Evolutionary conservation across 495 filamentous ascomycete genomes (phyloP).

Genomic region (Aspergillus ellipticus): DNA sequence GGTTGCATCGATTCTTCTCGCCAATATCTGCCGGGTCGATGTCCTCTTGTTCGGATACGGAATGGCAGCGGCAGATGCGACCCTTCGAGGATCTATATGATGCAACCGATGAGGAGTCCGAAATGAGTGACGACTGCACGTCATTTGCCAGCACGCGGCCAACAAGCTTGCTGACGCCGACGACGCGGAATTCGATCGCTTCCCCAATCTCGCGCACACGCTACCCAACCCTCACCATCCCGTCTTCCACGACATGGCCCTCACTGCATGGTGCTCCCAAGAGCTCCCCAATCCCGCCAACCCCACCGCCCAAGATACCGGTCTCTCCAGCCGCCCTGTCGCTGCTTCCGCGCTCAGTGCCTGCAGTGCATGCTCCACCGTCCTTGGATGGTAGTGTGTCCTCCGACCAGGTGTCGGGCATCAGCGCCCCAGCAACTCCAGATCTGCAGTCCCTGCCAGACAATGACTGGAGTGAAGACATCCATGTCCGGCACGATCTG

Average conservation of each 20-base stretch:
- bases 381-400: constrained; percentile 84
- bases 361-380: constrained; percentile 72
- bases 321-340: constrained; percentile 71
- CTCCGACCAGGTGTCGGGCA: constrained; percentile 75
- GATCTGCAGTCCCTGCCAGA: constrained; percentile 57
- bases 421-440: constrained; percentile 79
- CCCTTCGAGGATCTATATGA: constrained; percentile 83
- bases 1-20: constrained; percentile 29
- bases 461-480: constrained; percentile 39
- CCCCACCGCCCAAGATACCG: constrained; percentile 69
- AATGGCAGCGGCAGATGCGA: constrained; percentile 47
- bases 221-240: constrained; percentile 71
- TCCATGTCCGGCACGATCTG: constrained; percentile 32
- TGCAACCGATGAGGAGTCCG: constrained; percentile 68
- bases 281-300: constrained; percentile 69
- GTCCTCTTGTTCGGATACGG: constrained; percentile 43
- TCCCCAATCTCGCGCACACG: constrained; percentile 44
- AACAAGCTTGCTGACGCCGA: constrained; percentile 36
- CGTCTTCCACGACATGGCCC: constrained; percentile 56
- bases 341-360: constrained; percentile 62
- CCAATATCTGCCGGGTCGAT: constrained; percentile 35
- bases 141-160: constrained; percentile 41
- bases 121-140: constrained; percentile 45
- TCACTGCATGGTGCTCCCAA: constrained; percentile 51
- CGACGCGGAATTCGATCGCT: constrained; percentile 35